Conservation (phyloP, 1,284 basidiomycete species). For the Melampsora larici-populina region DNA sequence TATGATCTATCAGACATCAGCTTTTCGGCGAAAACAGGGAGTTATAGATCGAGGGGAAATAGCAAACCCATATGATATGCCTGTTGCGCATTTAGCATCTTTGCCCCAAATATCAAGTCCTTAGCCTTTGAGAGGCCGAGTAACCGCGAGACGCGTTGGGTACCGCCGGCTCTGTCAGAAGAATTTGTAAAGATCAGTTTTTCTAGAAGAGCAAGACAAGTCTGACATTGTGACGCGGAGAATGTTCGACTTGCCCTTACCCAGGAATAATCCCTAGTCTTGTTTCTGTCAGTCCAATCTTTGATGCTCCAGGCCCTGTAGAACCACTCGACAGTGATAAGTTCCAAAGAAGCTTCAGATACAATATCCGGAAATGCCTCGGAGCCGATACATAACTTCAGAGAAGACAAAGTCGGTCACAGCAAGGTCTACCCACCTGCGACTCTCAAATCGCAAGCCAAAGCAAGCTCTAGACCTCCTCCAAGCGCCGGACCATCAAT, state of each 20-base stretch:
- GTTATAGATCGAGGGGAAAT: constrained; percentile 26
- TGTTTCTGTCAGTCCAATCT: constrained; percentile 78
- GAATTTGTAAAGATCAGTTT: not conserved
- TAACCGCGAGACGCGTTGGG: constrained; percentile 76
- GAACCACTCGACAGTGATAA: constrained; percentile 45
- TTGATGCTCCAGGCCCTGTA: constrained; percentile 63
- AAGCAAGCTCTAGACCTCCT: constrained; percentile 78
- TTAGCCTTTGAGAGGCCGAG: constrained; percentile 79
- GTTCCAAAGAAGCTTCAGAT: too few species aligned
- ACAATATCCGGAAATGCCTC: not conserved
- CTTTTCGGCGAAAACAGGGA: not conserved
- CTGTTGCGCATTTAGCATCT: constrained; percentile 64
- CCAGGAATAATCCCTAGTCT: constrained; percentile 89
- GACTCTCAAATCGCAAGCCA: constrained; percentile 83
- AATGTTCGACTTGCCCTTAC: constrained; percentile 26
- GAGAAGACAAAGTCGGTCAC: not conserved
- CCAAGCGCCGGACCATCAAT: constrained; percentile 90
- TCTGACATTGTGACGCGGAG: not conserved
- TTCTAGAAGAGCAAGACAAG: not conserved
- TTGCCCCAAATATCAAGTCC: constrained; percentile 77
- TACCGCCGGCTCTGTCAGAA: constrained; percentile 70
- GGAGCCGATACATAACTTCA: not conserved
- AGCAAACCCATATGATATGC: constrained; percentile 70
- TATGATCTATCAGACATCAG: constrained; percentile 50
- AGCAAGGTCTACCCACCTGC: constrained; percentile 62